phyloP scores from a whole-genome alignment of 2,329 filamentous ascomycete genomes.

The Neurospora crassa region DNA sequence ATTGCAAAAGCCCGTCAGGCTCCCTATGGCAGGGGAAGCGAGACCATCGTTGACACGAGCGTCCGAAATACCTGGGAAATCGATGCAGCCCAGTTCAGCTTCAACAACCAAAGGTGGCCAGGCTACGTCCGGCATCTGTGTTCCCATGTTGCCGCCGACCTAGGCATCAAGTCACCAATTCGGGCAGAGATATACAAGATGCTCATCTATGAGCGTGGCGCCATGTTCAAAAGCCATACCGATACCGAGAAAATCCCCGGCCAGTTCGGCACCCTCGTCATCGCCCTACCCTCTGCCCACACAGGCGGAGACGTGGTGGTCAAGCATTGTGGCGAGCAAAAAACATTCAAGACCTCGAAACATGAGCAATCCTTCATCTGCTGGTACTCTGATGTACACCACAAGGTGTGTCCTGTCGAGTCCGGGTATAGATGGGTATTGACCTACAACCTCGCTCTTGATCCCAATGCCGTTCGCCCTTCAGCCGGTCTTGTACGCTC shows the following conservation, averaged over 20 bases:
- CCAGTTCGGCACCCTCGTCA: neutral
- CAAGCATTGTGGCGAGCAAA: neutral
- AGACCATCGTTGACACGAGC: neutral
- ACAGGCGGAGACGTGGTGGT: neutral
- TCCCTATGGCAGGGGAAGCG: neutral
- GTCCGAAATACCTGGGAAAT: neutral
- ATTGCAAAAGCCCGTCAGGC: neutral
- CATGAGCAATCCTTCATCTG: neutral
- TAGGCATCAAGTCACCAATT: neutral
- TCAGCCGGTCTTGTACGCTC: slow-evolving; percentile 11
- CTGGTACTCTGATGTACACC: neutral
- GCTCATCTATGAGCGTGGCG: neutral
- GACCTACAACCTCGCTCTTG: neutral
- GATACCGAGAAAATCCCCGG: neutral
- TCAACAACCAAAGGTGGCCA: neutral
- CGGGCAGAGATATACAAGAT: neutral
- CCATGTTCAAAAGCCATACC: neutral
- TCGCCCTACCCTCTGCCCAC: neutral
- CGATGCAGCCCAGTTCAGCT: neutral
- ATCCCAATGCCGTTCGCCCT: neutral
- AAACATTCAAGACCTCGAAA: neutral
- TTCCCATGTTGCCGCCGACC: no score
- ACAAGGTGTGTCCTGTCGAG: neutral
- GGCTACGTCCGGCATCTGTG: neutral
- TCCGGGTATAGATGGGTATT: neutral